phyloP scores from a whole-genome alignment of 2,329 filamentous ascomycete genomes.

The Paraconiothyrium brasiliense region DNA sequence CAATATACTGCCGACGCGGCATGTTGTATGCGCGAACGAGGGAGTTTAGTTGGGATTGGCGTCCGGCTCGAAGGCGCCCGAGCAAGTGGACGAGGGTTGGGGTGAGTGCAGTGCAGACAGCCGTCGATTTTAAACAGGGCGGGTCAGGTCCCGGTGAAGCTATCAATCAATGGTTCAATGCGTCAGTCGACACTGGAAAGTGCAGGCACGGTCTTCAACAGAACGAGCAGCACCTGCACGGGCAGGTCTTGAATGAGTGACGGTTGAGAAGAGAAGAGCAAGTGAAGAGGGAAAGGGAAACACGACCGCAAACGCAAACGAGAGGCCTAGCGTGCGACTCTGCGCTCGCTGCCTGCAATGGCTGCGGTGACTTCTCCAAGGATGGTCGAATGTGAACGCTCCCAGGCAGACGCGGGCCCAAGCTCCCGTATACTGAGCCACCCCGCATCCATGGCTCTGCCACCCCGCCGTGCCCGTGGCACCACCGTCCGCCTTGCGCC shows the following conservation, averaged over 20 bases:
- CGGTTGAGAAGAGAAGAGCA: neutral
- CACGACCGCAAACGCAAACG: slow-evolving; percentile 2
- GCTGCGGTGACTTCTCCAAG: neutral
- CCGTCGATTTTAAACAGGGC: neutral
- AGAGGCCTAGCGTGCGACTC: neutral
- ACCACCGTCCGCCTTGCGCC: no score
- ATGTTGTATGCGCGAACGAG: slow-evolving; percentile 55
- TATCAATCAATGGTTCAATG: neutral
- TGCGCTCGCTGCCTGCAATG: slow-evolving; percentile 2
- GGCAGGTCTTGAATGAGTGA: neutral
- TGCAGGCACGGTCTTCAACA: neutral
- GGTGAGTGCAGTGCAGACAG: neutral
- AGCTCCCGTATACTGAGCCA: slow-evolving; percentile 4
- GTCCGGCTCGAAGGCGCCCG: neutral
- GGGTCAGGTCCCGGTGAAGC: neutral
- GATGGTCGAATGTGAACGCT: neutral
- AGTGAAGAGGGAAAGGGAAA: neutral
- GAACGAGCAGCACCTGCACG: neutral
- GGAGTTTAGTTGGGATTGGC: neutral
- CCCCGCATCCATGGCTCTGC: slow-evolving; percentile 4
- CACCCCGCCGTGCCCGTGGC: neutral
- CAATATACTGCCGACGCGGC: slow-evolving; percentile 72
- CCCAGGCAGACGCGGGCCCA: slow-evolving; percentile 15
- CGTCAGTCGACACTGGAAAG: neutral
- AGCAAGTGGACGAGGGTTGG: neutral